Evolutionary conservation across 768 basidiomycete genomes (phyloP).

Genomic region (Collybiopsis luxurians): DNA sequence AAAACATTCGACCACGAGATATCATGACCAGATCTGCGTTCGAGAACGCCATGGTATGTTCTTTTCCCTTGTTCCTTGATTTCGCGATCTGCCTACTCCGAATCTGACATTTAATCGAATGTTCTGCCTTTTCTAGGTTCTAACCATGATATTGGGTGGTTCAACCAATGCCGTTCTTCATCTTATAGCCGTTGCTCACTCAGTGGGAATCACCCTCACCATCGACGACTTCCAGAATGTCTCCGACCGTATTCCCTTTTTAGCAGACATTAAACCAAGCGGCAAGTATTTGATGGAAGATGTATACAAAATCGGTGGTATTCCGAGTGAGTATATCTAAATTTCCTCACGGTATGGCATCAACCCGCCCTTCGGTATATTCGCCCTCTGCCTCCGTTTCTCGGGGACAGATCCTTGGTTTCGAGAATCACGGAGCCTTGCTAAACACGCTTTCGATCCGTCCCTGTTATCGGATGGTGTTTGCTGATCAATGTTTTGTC

Average conservation of each 20-base stretch:
- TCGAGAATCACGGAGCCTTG: slow-evolving; percentile 7
- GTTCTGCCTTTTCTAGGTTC: slow-evolving; percentile 50
- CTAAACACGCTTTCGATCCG: not conserved
- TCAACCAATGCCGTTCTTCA: slow-evolving; percentile 98
- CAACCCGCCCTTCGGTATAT: not conserved
- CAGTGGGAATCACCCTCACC: slow-evolving; percentile 84
- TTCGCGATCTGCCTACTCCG: no score
- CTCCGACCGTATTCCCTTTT: slow-evolving; percentile 89
- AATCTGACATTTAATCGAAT: not conserved
- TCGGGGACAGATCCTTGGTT: no score
- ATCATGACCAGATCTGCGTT: slow-evolving; percentile 98
- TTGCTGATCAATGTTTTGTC: not conserved
- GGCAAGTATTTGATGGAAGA: slow-evolving; percentile 99
- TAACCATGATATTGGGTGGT: slow-evolving; percentile 96
- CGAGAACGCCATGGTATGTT: slow-evolving; percentile 91
- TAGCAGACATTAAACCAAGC: slow-evolving; percentile 95
- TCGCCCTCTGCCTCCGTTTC: no score
- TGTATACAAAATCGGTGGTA: slow-evolving; percentile 92
- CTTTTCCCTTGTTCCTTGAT: no score
- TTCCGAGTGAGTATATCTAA: slow-evolving; percentile 91
- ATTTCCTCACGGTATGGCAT: no score
- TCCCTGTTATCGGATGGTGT: slow-evolving; percentile 1
- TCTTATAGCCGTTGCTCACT: slow-evolving; percentile 94
- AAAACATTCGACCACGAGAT: slow-evolving; percentile 89
- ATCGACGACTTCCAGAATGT: slow-evolving; percentile 94